Percentiles rank a stretch among this genome's conserved stretches.
These are phyloP conservation scores for Naganishia kalamii DNA, from an alignment of 768 basidiomycete genomes.

Conservation along the genomic window DNA sequence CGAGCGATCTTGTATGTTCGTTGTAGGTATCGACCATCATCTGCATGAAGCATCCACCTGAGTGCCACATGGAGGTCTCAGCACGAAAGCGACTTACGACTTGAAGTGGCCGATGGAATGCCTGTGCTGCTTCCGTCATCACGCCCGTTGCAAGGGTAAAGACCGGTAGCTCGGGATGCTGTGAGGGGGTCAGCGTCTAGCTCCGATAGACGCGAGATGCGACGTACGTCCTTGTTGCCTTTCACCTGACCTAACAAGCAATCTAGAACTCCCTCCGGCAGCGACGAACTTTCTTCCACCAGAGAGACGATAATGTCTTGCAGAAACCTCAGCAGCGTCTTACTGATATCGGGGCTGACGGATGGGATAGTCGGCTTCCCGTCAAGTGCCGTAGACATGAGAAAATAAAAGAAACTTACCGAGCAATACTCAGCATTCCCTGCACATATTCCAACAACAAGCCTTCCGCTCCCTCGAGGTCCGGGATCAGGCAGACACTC, in stretches of 20 bases:
- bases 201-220: not conserved
- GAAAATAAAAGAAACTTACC: conserved; percentile 41
- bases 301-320: conserved; percentile 78
- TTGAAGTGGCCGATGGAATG: conserved; percentile 48
- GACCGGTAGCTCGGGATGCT: conserved; percentile 19
- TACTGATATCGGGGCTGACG: conserved; percentile 36
- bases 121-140: conserved; percentile 9
- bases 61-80: not conserved
- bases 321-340: conserved; percentile 53
- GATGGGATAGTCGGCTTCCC: not conserved
- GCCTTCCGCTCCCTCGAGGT: conserved; percentile 78
- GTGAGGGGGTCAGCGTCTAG: not conserved
- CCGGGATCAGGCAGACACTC: conserved; percentile 86
- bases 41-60: conserved; percentile 26
- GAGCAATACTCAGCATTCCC: conserved; percentile 71
- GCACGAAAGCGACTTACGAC: not conserved
- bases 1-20: conserved; percentile 44
- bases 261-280: conserved; percentile 77
- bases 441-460: conserved; percentile 71
- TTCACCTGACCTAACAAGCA: conserved; percentile 75
- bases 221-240: conserved; percentile 26
- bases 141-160: conserved; percentile 20
- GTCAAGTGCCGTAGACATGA: too few species aligned
- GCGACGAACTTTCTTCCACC: conserved; percentile 71
- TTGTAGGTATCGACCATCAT: conserved; percentile 82